These are phyloP conservation scores for Adansonia digitata DNA, from an alignment of 345 rosid genomes.

Conservation along the genomic window DNA sequence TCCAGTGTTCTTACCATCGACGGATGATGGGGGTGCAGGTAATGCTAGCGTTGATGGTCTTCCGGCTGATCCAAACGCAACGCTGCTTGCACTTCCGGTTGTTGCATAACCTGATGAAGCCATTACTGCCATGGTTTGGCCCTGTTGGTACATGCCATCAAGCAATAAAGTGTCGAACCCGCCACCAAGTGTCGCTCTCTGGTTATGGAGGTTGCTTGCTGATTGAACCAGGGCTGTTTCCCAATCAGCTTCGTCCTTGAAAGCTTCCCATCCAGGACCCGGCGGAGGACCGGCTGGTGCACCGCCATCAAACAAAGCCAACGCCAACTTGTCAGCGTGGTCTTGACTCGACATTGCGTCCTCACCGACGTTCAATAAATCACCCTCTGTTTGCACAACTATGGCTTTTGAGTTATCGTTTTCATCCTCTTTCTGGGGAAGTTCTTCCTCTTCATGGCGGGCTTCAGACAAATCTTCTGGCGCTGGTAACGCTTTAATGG, in stretches of 20 bases:
- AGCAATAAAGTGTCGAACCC: slow-evolving; percentile 47
- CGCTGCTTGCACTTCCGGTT: slow-evolving; percentile 30
- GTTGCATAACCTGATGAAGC: slow-evolving; percentile 11
- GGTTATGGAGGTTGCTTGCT: slow-evolving; percentile 42
- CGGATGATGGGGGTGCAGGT: slow-evolving; percentile 40
- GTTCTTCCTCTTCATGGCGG: slow-evolving; percentile 3
- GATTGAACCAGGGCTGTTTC: slow-evolving; percentile 78
- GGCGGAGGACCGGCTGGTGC: slow-evolving; percentile 13
- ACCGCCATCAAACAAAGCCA: slow-evolving; percentile 66
- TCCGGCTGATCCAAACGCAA: slow-evolving; percentile 23
- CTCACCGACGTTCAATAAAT: slow-evolving; percentile 55
- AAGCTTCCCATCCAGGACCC: slow-evolving; percentile 58
- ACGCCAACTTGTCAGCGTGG: slow-evolving; percentile 48
- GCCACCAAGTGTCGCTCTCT: slow-evolving; percentile 36
- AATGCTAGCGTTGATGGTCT: slow-evolving; percentile 41
- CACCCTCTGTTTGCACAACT: slow-evolving; percentile 35
- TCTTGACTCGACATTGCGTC: slow-evolving; percentile 28
- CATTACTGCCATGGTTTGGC: slow-evolving; percentile 28
- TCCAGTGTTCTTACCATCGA: not conserved
- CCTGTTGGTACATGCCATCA: slow-evolving; percentile 59
- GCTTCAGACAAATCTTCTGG: slow-evolving; percentile 41
- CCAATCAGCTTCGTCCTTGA: slow-evolving; percentile 63
- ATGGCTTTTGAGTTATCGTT: slow-evolving; percentile 14
- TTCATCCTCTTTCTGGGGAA: slow-evolving; percentile 20
- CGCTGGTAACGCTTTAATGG: slow-evolving; percentile 58